Conservation (phyloP, 139 green algal genomes). For the Pleodorina starrii region DNA sequence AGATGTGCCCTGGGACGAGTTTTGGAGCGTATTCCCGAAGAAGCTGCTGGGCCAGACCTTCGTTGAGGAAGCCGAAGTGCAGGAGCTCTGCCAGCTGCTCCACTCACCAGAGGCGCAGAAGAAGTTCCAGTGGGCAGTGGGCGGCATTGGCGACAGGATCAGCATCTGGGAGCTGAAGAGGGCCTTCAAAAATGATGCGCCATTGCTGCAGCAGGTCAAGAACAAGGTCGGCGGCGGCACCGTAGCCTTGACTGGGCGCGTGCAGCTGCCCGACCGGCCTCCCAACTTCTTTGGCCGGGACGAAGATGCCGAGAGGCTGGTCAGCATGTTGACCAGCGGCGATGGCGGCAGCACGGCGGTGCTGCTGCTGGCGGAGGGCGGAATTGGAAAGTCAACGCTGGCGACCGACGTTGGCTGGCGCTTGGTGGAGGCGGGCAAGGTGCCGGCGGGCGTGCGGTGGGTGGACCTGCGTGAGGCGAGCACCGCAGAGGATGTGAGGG, state of each 20-base stretch:
- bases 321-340: no score
- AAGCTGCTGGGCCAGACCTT: neutral
- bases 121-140: neutral
- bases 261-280: neutral
- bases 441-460: neutral
- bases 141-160: neutral
- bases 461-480: constrained; percentile 15
- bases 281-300: constrained; percentile 6
- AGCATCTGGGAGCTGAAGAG: constrained; percentile 36
- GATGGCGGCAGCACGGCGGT: neutral
- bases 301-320: neutral
- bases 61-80: neutral
- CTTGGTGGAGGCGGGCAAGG: neutral
- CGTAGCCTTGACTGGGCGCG: neutral
- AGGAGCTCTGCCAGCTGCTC: constrained; percentile 6
- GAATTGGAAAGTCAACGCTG: constrained; percentile 44
- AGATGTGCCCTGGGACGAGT: neutral
- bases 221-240: neutral
- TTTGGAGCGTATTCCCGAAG: neutral
- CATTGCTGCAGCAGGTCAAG: constrained; percentile 21
- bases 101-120: neutral
- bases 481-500: neutral
- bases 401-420: constrained; percentile 30
- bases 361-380: constrained; percentile 18
- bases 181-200: neutral